Evolutionary conservation across 768 basidiomycete species (phyloP).

Genomic region (Boletus insuetus): DNA sequence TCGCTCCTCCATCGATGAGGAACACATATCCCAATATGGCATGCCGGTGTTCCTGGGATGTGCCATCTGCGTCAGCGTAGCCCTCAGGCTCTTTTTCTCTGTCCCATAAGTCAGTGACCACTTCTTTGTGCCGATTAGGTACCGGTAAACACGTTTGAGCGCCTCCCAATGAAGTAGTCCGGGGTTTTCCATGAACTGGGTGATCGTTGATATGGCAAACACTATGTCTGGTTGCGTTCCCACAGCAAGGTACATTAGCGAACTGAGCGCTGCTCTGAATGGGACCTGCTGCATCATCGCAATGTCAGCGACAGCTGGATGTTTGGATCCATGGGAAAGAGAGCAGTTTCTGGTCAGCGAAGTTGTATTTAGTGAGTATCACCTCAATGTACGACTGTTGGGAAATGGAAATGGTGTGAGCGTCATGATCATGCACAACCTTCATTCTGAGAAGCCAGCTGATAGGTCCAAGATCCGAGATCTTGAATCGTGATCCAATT

Average conservation of each 20-base stretch:
- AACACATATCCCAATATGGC: neutral
- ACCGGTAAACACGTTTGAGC: neutral
- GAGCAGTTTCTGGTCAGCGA: neutral
- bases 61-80: too few relatives aligned
- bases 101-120: too few relatives aligned
- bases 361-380: neutral
- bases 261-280: neutral
- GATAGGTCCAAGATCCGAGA: slow-evolving; percentile 1
- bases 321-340: neutral
- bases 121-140: too few relatives aligned
- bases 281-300: neutral
- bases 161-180: neutral
- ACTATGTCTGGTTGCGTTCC: neutral
- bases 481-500: neutral
- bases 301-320: neutral
- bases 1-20: neutral
- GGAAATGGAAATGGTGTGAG: neutral
- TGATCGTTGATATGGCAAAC: neutral
- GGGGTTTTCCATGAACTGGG: neutral
- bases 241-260: neutral
- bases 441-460: slow-evolving; percentile 8
- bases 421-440: neutral
- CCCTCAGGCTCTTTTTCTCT: too few relatives aligned
- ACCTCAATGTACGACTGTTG: neutral
- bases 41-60: too few relatives aligned